Percentiles rank a stretch among this genome's conserved stretches.
Conservation (phyloP, 2,329 filamentous ascomycete species). For the Drechslerella dactyloides region DNA sequence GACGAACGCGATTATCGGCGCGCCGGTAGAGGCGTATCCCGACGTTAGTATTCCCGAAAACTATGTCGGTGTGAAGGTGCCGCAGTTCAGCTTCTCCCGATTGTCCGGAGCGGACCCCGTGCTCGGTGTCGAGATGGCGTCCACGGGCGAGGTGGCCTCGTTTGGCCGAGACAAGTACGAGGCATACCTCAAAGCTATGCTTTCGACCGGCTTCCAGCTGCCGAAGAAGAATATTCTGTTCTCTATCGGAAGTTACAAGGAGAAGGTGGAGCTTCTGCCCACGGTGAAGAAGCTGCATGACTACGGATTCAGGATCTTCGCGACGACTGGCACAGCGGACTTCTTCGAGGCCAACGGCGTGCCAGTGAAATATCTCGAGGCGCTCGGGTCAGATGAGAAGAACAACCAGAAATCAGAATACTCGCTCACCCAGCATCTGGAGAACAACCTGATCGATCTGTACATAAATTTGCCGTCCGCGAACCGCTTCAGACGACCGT, state of each 20-base stretch:
- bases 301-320: slow-evolving; percentile 93
- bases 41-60: slow-evolving; percentile 74
- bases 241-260: slow-evolving; percentile 96
- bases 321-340: slow-evolving; percentile 93
- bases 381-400: slow-evolving; percentile 72
- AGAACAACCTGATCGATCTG: slow-evolving; percentile 96
- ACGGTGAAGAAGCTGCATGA: slow-evolving; percentile 87
- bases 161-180: slow-evolving; percentile 97
- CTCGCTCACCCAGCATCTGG: slow-evolving; percentile 92
- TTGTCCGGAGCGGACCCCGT: slow-evolving; percentile 95
- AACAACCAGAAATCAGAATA: slow-evolving; percentile 93
- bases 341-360: slow-evolving; percentile 93
- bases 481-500: slow-evolving; percentile 94
- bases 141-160: slow-evolving; percentile 95
- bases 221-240: slow-evolving; percentile 94
- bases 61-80: slow-evolving; percentile 95
- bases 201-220: slow-evolving; percentile 94
- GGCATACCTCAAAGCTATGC: slow-evolving; percentile 92
- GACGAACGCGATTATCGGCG: slow-evolving; percentile 90
- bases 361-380: slow-evolving; percentile 90
- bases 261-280: slow-evolving; percentile 96
- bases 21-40: slow-evolving; percentile 83
- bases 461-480: slow-evolving; percentile 99
- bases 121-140: slow-evolving; percentile 98
- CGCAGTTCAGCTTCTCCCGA: slow-evolving; percentile 98